Evolutionary conservation across 345 rosid genomes (phyloP), one percentile per base, ranked within the genome.

Genomic region (Hypericum androsaemum): DNA sequence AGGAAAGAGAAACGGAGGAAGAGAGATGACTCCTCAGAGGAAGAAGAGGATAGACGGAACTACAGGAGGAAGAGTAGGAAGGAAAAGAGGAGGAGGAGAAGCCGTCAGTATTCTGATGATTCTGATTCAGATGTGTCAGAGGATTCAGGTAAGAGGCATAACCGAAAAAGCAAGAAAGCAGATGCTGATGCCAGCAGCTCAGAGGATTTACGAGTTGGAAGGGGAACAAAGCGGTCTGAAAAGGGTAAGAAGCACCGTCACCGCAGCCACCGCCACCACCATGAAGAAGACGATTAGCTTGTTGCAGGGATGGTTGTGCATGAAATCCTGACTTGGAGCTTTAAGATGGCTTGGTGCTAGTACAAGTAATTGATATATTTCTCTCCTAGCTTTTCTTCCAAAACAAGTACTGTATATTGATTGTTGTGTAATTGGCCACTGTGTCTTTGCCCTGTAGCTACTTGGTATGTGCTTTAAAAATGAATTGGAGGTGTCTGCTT

Each of bases 201-300:
- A 0, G 96, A 88, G 38, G 82, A 53, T 53, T 60, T 72, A 0
- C 78, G 95, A 8, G 58, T 62, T 65, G 97, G 89, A 60, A 67
- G 94, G 57, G 74, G 70, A 7, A 63, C 80, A 39, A 77, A 70
- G 47, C 74, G 81, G 40, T 63, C 83, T 43, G 74, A 54, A 53
- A 77, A 74, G 77, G 79, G 74, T 63, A 79, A 81, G 65, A 76
- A 78, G 59, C 84, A 75, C 59, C 86, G 62, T 41, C 56, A 47
- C 43, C 50, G n/a, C n/a, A n/a, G n/a, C n/a, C n/a, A n/a, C n/a
- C 86, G 62, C 46, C 56, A 42, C 43, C 50, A 53, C 32, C 32
- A 4, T 48, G 60, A 40, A 13, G 37, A 45, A 40, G 60, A 59
- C 5, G 60, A 50, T 22, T 22, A 22, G 32, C 32, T 1, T 22